Conservation (phyloP, 1,139 yeast genomes). For the Diutina rugosa region DNA sequence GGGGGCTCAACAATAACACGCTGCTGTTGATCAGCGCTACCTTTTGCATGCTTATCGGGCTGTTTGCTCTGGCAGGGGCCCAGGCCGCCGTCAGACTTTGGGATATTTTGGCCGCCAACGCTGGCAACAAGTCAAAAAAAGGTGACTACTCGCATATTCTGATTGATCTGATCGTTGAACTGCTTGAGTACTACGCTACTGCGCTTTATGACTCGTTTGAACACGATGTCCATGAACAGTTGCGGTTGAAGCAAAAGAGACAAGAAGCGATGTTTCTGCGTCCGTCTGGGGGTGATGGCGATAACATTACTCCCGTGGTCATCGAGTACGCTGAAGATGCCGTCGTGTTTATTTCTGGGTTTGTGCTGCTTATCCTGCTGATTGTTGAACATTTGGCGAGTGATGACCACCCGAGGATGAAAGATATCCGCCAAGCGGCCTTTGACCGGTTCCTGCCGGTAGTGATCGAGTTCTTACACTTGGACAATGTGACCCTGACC, state of each 20-base stretch:
- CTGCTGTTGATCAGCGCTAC: constrained; percentile 78
- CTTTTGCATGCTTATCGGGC: constrained; percentile 65
- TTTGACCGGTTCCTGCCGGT: constrained; percentile 25
- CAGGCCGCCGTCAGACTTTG: constrained; percentile 28
- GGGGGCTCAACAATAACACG: constrained; percentile 76
- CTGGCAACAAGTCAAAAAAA: constrained; percentile 10
- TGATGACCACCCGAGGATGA: neutral
- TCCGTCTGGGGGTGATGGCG: constrained; percentile 4
- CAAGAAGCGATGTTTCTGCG: constrained; percentile 24
- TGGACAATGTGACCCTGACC: constrained; percentile 23
- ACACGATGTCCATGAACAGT: constrained; percentile 19
- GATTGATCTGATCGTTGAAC: constrained; percentile 45
- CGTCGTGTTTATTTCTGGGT: constrained; percentile 62
- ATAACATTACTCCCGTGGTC: constrained; percentile 4
- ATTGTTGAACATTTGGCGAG: constrained; percentile 8
- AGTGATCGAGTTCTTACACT: constrained; percentile 22
- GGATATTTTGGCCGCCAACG: constrained; percentile 24
- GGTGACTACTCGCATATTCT: constrained; percentile 36
- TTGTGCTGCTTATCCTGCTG: constrained; percentile 32
- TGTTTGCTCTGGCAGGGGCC: constrained; percentile 48
- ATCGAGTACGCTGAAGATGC: constrained; percentile 73
- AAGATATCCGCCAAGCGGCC: constrained; percentile 6
- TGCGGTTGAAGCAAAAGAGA: constrained; percentile 20
- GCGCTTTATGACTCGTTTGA: constrained; percentile 34
- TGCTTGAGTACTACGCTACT: constrained; percentile 42